A percentile compares a stretch with the other conserved stretches of the same genome.
Evolutionary conservation across 257 asterid species (phyloP).

Genomic region (Solanum sejunctum): DNA sequence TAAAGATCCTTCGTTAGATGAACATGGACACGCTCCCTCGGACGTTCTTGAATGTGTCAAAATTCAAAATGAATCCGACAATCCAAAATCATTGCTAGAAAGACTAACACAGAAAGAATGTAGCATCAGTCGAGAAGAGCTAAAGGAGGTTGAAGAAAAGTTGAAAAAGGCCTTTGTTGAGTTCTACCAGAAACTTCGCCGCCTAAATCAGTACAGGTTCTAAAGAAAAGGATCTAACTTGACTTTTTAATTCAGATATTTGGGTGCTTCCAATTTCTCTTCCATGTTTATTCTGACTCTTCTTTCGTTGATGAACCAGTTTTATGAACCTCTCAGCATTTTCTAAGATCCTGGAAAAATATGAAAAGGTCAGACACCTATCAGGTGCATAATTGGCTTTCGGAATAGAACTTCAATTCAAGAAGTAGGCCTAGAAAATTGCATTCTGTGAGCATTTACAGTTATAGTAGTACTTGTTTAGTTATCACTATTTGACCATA

Average conservation of each 20-base stretch:
- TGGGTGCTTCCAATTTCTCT: not conserved
- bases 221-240: not conserved
- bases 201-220: conserved; percentile 38
- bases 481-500: not conserved
- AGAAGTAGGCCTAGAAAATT: not conserved
- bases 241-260: not conserved
- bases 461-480: not conserved
- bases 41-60: conserved; percentile 27
- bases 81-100: conserved; percentile 33
- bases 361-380: conserved; percentile 35
- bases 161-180: conserved; percentile 34
- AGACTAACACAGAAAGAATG: conserved; percentile 22
- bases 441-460: not conserved
- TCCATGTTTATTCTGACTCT: not conserved
- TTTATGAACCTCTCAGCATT: conserved; percentile 41
- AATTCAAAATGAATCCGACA: conserved; percentile 17
- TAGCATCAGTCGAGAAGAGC: conserved; percentile 28
- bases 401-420: not conserved
- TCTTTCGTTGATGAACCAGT: conserved; percentile 14
- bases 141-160: conserved; percentile 32
- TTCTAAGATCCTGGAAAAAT: conserved; percentile 51
- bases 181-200: conserved; percentile 38
- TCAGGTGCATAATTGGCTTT: not conserved
- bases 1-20: not conserved
- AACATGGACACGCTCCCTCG: conserved; percentile 13